phyloP scores from a whole-genome alignment of 2,329 filamentous ascomycete species.

The Alternaria gansuensis region DNA sequence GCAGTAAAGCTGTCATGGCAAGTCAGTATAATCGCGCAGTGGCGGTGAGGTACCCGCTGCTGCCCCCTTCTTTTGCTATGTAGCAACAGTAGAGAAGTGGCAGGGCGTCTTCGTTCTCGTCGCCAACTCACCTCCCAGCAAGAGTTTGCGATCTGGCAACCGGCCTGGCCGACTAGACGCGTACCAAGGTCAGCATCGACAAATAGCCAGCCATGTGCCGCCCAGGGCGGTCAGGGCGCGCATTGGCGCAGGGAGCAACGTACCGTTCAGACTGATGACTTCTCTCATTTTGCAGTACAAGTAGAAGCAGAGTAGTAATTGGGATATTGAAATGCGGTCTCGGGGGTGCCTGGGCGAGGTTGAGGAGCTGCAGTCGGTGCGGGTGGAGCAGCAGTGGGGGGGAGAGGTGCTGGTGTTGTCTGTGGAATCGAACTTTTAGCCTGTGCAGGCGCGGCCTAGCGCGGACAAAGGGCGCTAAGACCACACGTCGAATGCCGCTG shows the following conservation, averaged over 20 bases:
- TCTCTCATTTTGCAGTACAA: constrained; percentile 82
- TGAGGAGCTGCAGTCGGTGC: constrained; percentile 32
- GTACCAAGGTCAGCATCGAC: constrained; percentile 62
- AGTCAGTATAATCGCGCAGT: constrained; percentile 46
- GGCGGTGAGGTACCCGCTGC: constrained; percentile 42
- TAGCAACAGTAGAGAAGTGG: constrained; percentile 16
- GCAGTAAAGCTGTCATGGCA: constrained; percentile 84
- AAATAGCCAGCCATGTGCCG: constrained; percentile 34
- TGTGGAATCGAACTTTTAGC: constrained; percentile 28
- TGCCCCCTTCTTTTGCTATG: constrained; percentile 37
- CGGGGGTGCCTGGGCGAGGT: constrained; percentile 30
- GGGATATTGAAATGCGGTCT: constrained; percentile 42
- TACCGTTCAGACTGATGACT: constrained; percentile 99
- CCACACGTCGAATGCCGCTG: constrained; percentile 18
- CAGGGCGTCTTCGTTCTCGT: constrained; percentile 19
- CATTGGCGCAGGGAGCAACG: constrained; percentile 53
- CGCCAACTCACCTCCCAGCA: constrained; percentile 96
- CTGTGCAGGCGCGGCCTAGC: constrained; percentile 15
- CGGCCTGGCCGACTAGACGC: constrained; percentile 93
- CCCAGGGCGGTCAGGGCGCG: constrained; percentile 56
- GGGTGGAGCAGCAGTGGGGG: constrained; percentile 28
- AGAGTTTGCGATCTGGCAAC: constrained; percentile 99
- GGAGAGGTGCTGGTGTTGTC: constrained; percentile 34
- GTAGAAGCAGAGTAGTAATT: constrained; percentile 37
- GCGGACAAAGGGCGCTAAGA: constrained; percentile 22